A percentile compares a stretch with the other conserved stretches of the same genome.
These are phyloP conservation scores for Ampelomyces quisqualis DNA, from an alignment of 2,329 filamentous ascomycete genomes.

Conservation along the genomic window DNA sequence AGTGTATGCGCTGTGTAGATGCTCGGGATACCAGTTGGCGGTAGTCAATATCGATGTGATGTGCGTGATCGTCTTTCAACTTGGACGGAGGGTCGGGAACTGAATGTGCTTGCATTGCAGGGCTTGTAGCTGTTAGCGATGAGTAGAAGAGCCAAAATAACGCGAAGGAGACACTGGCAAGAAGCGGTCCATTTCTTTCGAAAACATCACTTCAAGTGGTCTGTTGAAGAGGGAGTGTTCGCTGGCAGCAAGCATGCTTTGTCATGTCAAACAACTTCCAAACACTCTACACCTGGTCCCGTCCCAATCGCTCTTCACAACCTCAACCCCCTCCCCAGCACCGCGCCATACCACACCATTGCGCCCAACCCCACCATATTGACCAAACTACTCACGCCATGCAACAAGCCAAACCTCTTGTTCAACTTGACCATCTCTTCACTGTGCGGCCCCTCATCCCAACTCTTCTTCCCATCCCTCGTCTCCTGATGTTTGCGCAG, in stretches of 20 bases:
- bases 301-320: slow-evolving; percentile 1
- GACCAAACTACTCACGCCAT: slow-evolving; percentile 77
- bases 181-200: no score
- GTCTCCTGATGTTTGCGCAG: slow-evolving; percentile 81
- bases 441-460: slow-evolving; percentile 76
- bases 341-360: slow-evolving; percentile 74
- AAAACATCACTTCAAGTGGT: no score
- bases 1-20: slow-evolving; percentile 19
- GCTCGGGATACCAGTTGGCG: slow-evolving; percentile 21
- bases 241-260: not conserved
- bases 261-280: not conserved
- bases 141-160: no score
- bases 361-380: slow-evolving; percentile 72
- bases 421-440: slow-evolving; percentile 70
- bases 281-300: no score
- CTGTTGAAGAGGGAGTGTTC: not conserved
- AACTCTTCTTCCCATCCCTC: slow-evolving; percentile 84
- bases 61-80: not conserved
- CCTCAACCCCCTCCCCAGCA: slow-evolving; percentile 54
- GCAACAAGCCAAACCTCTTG: slow-evolving; percentile 67
- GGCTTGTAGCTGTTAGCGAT: no score
- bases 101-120: no score
- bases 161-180: no score
- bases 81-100: not conserved
- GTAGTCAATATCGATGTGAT: slow-evolving; percentile 7